phyloP scores from a whole-genome alignment of 192 early-diverging fungal genomes.

The Coemansia sp. region DNA sequence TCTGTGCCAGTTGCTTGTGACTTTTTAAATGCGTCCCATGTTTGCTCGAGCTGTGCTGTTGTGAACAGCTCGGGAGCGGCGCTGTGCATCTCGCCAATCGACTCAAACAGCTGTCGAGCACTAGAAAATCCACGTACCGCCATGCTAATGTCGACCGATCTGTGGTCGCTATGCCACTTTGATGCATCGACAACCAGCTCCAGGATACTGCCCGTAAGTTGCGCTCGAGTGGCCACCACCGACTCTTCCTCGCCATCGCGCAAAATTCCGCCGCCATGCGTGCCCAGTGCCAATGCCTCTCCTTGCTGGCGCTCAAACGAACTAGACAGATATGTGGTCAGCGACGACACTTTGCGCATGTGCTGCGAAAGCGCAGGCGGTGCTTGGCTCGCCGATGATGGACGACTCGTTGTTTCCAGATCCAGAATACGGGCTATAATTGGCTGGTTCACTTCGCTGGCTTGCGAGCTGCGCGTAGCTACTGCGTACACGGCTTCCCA shows the following conservation, averaged over 20 bases:
- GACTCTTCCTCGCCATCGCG: slow-evolving; percentile 47
- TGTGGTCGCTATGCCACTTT: slow-evolving; percentile 22
- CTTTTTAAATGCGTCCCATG: not conserved
- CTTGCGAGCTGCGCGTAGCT: not conserved
- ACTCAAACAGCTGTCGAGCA: slow-evolving; percentile 13
- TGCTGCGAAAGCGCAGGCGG: slow-evolving; percentile 10
- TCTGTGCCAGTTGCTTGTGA: not conserved
- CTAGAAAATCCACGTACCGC: slow-evolving; percentile 12
- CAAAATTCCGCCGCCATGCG: slow-evolving; percentile 46
- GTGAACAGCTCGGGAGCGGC: slow-evolving; percentile 49
- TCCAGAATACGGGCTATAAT: slow-evolving; percentile 14
- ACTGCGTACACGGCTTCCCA: slow-evolving; percentile 12
- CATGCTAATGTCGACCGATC: slow-evolving; percentile 17
- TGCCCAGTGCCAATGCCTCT: slow-evolving; percentile 31
- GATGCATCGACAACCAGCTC: slow-evolving; percentile 51
- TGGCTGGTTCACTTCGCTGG: slow-evolving; percentile 6
- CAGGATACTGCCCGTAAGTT: slow-evolving; percentile 27
- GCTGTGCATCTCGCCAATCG: slow-evolving; percentile 19
- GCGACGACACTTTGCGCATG: slow-evolving; percentile 31
- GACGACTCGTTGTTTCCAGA: slow-evolving; percentile 8
- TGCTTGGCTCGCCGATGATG: not conserved
- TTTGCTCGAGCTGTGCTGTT: not conserved
- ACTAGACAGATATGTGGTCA: slow-evolving; percentile 39
- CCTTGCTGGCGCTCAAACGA: slow-evolving; percentile 41
- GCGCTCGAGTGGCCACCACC: slow-evolving; percentile 33